Evolutionary conservation across 1,284 basidiomycete species (phyloP), one percentile per base, ranked within the genome.

Genomic region (Ganoderma multipileum): DNA sequence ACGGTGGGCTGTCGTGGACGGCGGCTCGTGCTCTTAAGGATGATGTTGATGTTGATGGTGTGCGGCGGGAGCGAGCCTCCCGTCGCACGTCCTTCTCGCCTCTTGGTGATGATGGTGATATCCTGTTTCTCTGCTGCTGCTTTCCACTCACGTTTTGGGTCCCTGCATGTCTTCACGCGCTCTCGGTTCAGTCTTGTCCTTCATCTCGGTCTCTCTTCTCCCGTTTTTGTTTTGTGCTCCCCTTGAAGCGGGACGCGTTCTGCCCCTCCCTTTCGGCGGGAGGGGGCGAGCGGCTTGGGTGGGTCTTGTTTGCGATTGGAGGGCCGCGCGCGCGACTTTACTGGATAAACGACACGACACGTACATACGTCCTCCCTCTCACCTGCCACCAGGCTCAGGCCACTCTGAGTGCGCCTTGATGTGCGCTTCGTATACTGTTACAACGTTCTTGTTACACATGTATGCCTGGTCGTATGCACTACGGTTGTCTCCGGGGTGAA

Each of bases 11-110:
- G 65, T 61, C 65, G 71, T 72, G 52, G 71, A 68, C 67, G 67
- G 68, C 67, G 68, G 68, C 62, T 64, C 68, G 65, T 64, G 61
- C 39, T 42, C 9, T 54, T 36, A 8, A 1, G 33, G 33, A 8
- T 33, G 33, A n/a, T n/a, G 33, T 33, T 33, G 20, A 4, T 30
- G 20, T 60, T 23, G 23, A 16, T 26, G n/a, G 33, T 14, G 16
- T 14, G 68, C 66, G 68, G 62, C 64, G 68, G 71, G 71, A 69
- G 70, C 70, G 71, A 72, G 68, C 64, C 71, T 72, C 68, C 66
- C 65, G 60, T n/a, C 64, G 65, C 66, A 61, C 68, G 57, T 16
- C 38, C 16, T 65, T 57, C n/a, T 30, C 23, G 11, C 54, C 33
- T 61, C 60, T 38, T 16, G 42, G 33, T 60, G 42, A 41, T 60